phyloP scores from a whole-genome alignment of 2,329 filamentous ascomycete species.

The Colletotrichum graminicola region DNA sequence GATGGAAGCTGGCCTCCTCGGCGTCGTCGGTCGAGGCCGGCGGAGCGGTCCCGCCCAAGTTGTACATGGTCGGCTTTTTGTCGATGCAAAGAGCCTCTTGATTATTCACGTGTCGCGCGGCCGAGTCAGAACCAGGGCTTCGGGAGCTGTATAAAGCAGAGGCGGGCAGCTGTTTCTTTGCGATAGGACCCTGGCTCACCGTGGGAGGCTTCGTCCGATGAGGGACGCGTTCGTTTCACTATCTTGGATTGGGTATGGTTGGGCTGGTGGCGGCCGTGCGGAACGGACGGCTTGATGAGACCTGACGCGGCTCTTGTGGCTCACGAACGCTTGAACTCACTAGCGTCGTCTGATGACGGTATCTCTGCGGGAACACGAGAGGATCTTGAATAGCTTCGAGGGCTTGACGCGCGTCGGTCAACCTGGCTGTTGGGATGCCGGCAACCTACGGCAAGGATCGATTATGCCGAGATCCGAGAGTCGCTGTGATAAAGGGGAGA shows the following conservation, averaged over 20 bases:
- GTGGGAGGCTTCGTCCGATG: conserved; percentile 42
- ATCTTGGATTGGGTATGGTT: conserved; percentile 20
- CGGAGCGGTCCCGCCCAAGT: background rate
- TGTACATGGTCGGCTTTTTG: background rate
- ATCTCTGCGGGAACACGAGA: background rate
- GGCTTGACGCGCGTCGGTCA: conserved; percentile 11
- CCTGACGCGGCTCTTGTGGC: conserved; percentile 25
- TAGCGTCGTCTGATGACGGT: background rate
- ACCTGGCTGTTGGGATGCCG: background rate
- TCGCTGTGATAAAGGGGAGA: background rate
- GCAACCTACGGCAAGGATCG: background rate
- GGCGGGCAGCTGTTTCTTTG: background rate
- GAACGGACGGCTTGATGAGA: conserved; percentile 1
- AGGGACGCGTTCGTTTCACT: conserved; percentile 36
- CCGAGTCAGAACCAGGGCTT: too few relatives aligned
- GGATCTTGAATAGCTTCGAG: background rate
- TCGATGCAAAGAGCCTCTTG: background rate
- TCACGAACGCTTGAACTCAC: too few relatives aligned
- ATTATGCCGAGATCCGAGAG: background rate
- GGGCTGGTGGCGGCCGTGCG: conserved; percentile 26
- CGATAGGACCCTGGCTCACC: background rate
- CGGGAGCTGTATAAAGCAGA: background rate
- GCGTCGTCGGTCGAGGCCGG: conserved; percentile 1
- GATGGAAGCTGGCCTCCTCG: background rate
- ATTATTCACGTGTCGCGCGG: background rate